A percentile compares a stretch with the other conserved stretches of the same genome.
Evolutionary conservation across 345 rosid genomes (phyloP).

Genomic region (Theobroma cacao): DNA sequence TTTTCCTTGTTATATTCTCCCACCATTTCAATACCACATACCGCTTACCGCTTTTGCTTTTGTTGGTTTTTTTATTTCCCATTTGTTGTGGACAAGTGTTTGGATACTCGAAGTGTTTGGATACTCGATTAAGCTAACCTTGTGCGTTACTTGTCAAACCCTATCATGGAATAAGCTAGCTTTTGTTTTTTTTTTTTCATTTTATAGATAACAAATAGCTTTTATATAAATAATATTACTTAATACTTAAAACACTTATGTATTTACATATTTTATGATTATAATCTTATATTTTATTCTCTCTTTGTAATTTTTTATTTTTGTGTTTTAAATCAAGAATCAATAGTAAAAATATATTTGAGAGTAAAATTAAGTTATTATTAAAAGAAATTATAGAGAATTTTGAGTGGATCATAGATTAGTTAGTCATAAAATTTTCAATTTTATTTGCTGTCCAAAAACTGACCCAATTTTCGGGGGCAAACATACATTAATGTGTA

Average conservation of each 20-base stretch:
- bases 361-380: too few relatives aligned
- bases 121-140: neutral
- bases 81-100: neutral
- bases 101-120: neutral
- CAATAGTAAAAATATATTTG: too few relatives aligned
- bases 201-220: too few relatives aligned
- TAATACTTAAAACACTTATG: too few relatives aligned
- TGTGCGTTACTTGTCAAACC: neutral
- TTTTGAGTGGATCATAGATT: neutral
- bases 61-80: neutral
- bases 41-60: slow-evolving; percentile 8
- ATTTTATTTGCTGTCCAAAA: neutral
- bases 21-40: slow-evolving; percentile 25
- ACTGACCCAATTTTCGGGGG: too few relatives aligned
- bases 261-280: too few relatives aligned
- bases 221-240: too few relatives aligned
- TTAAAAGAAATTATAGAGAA: too few relatives aligned
- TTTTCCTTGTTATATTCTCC: slow-evolving; percentile 42
- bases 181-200: neutral
- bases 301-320: too few relatives aligned
- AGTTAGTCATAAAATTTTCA: neutral
- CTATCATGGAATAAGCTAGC: neutral
- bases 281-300: too few relatives aligned
- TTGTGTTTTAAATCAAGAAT: too few relatives aligned
- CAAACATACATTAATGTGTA: neutral